Conservation (phyloP, 169 alveolate species). For the Toxoplasma gondii region DNA sequence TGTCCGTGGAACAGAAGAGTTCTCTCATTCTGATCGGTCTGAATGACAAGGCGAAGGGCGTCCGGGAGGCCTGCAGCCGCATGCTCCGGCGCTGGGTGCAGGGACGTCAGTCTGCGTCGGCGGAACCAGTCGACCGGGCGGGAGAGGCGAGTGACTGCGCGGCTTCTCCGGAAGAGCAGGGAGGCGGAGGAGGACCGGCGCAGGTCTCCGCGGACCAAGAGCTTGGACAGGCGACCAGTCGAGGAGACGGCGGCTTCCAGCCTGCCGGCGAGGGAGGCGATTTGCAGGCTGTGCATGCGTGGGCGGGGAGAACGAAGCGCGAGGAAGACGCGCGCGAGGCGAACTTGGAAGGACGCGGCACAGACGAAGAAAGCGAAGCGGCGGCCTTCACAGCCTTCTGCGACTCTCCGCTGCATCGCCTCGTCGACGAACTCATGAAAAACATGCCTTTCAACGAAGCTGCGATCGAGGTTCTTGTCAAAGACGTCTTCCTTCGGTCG, state of each 20-base stretch:
- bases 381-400: neutral
- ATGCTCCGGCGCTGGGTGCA: conserved; percentile 58
- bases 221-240: neutral
- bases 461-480: conserved; percentile 38
- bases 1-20: conserved; percentile 20
- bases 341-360: too few relatives aligned
- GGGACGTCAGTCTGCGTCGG: neutral
- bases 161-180: neutral
- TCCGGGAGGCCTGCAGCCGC: conserved; percentile 36
- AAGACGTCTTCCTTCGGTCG: conserved; percentile 28
- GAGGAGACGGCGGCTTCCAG: neutral
- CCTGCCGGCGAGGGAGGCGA: neutral
- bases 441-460: conserved; percentile 41
- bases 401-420: neutral
- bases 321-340: conserved; percentile 29
- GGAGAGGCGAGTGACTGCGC: neutral
- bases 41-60: conserved; percentile 45
- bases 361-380: too few relatives aligned
- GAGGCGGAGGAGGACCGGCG: conserved; percentile 30
- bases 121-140: neutral
- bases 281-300: neutral
- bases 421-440: conserved; percentile 37
- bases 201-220: neutral
- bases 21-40: conserved; percentile 31
- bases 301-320: conserved; percentile 2